Base-by-base conservation (phyloP, 139 green algal species). In the Chlamydomonas schloesseri region DNA sequence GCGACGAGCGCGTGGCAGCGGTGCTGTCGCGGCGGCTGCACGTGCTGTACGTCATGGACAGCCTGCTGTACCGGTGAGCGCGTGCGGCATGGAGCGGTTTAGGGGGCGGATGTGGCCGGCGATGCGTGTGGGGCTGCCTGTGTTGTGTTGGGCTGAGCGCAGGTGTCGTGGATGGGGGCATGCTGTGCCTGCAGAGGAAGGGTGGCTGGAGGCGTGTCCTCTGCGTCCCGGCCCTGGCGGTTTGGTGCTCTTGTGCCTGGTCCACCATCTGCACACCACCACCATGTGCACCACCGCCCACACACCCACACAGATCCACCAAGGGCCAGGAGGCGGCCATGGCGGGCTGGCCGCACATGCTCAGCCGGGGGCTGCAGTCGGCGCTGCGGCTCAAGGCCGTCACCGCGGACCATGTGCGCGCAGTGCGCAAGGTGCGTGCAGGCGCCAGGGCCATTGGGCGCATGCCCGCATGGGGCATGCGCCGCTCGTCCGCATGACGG, bases 1-100 rank as follows among this genome's bases (percentile, higher is more conserved):
- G 75, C 24, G 47, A 33, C 53, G 65, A 86, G 33, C 29, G 28
- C 28, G 65, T 68, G 65, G 80, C 47, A 26, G 80, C 23, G 1
- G 80, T 75, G 68, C 68, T 76, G 70, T 70, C 70, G 23, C 79
- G 71, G 70, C 68, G 81, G 68, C 68, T 86, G 42, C 46, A 79
- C 53, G 68, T 86, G 67, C 42, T 86, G 55, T 86, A 72, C 67
- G 81, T 86, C 26, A 71, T 86, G 31, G 81, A 86, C 69, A 72
- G 20, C 33, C 79, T 86, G 69, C 70, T 86, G 21, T 36, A 83
- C 15, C 73, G 76, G 76, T 73, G 60, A 29, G 57, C n/a, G n/a
- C n/a, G n/a, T n/a, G n/a, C n/a, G n/a, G n/a, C n/a, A n/a, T n/a
- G n/a, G n/a, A n/a, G n/a, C n/a, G n/a, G n/a, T n/a, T n/a, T n/a